phyloP scores from a whole-genome alignment of 108 stramenopile genomes.

The Cyclotella baltica region DNA sequence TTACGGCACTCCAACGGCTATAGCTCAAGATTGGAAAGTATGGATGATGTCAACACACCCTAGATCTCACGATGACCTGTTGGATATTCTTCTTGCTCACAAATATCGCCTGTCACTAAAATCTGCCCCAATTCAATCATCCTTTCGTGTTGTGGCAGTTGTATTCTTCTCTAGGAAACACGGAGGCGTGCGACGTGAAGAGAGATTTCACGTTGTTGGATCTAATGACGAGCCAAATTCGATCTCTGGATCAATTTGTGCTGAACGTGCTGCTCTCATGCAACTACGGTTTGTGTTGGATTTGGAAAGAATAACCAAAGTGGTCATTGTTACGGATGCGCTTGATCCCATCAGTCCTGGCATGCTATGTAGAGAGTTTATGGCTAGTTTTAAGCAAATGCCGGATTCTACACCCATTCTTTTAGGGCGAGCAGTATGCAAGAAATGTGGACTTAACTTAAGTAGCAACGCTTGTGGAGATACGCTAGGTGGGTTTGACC shows the following conservation, averaged over 20 bases:
- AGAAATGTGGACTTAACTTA: conserved; percentile 37
- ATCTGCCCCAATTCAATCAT: conserved; percentile 75
- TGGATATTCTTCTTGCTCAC: conserved; percentile 69
- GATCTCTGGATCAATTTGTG: conserved; percentile 86
- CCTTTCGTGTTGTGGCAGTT: conserved; percentile 82
- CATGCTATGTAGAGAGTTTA: conserved; percentile 86
- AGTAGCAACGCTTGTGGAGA: conserved; percentile 38
- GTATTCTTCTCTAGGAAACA: conserved; percentile 54
- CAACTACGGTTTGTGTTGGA: conserved; percentile 74
- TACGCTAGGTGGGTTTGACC: conserved; percentile 17
- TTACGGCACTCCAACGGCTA: conserved; percentile 5
- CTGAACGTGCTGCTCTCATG: conserved; percentile 88
- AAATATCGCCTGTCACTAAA: conserved; percentile 65
- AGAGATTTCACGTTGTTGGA: conserved; percentile 72
- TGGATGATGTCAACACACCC: conserved; percentile 37
- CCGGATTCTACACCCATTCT: conserved; percentile 66
- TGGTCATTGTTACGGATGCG: conserved; percentile 76
- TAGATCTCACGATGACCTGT: conserved; percentile 40
- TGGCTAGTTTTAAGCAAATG: conserved; percentile 65
- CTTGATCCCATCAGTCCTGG: conserved; percentile 79
- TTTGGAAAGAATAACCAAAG: conserved; percentile 45
- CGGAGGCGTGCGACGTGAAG: conserved; percentile 19
- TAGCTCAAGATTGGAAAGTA: conserved; percentile 35
- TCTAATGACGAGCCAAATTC: conserved; percentile 85
- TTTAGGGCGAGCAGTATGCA: conserved; percentile 58